Conservation (phyloP, 768 basidiomycete species). For the Hypsizygus marmoreus region DNA sequence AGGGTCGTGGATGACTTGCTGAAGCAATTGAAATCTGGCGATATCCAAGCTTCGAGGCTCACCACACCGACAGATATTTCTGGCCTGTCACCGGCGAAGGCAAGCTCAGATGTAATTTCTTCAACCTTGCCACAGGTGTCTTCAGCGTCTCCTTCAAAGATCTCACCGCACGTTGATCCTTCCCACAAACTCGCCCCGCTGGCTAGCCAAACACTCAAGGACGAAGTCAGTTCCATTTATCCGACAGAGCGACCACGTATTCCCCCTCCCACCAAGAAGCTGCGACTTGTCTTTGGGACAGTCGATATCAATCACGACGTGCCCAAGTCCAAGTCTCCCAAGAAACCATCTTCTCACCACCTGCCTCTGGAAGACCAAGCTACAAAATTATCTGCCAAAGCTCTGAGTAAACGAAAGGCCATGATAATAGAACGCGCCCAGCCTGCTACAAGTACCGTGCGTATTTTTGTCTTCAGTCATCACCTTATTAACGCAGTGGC, state of each 20-base stretch:
- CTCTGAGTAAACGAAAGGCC: constrained; percentile 23
- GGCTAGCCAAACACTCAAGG: constrained; percentile 20
- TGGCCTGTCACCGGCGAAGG: too few relatives aligned
- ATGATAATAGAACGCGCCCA: constrained; percentile 16
- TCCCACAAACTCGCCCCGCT: constrained; percentile 15
- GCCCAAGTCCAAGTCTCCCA: neutral
- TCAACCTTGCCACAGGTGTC: neutral
- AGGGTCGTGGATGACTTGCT: constrained; percentile 35
- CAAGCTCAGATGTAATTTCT: too few relatives aligned
- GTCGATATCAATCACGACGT: constrained; percentile 15
- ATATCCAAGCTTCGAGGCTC: constrained; percentile 7
- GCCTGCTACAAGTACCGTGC: too few relatives aligned
- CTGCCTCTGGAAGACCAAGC: neutral
- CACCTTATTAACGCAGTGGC: too few relatives aligned
- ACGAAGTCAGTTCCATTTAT: constrained; percentile 16
- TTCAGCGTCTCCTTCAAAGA: neutral
- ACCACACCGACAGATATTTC: constrained; percentile 4
- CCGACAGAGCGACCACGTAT: constrained; percentile 3
- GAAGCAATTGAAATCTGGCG: constrained; percentile 20
- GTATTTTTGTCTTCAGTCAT: too few relatives aligned
- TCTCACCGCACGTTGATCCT: neutral
- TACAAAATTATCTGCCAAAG: constrained; percentile 17
- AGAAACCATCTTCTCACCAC: too few relatives aligned
- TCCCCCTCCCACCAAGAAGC: constrained; percentile 8
- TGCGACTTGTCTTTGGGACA: constrained; percentile 9